Base-by-base conservation (phyloP, 148 eudicot species). In the Polygonum maritimum region DNA sequence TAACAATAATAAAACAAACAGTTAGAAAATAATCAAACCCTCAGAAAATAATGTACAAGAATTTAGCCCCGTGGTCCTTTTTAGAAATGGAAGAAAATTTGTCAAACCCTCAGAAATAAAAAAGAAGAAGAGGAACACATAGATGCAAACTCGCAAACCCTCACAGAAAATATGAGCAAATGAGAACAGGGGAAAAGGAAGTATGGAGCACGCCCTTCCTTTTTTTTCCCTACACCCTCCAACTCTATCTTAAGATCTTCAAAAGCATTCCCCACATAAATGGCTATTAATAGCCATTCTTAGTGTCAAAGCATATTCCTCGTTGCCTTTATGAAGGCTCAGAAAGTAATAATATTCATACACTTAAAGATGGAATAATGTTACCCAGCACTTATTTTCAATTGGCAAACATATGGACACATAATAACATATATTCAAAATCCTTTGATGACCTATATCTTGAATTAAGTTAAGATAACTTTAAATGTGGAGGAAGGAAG, bases 241-340 rank as follows among this genome's bases (percentile, higher is more conserved):
- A 51, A 51, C n/a, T 51, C 57, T 51, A 51, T 16, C 19, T 51
- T 51, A 6, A 51, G 57, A 51, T 51, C 19, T n/a, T 51, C 16
- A 47, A 90, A 79, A 69, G 92, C 81, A 71, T 81, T 84, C 21
- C 83, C 89, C 70, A 97, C 96, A 77, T 51, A 51, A 51, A 87
- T 89, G 74, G 85, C 31, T 26, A 26, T 26, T 97, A 84, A 88
- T 90, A 15, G 89, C 92, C 82, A 90, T 95, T 80, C 73, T 75
- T 85, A 89, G 47, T 12, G 78, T 76, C 74, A 52, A 9, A 19
- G 85, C 83, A 79, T 89, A 93, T 41, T 92, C 94, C 44, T 71
- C 86, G 19, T 14, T 51, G 57, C 15, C 7, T 48, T 48, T 44
- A 44, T 9, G 9, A 44, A 44, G 10, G 10, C 9, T 44, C 47